phyloP scores from a whole-genome alignment of 2,329 filamentous ascomycete genomes.

The Pyrenophora graminea region DNA sequence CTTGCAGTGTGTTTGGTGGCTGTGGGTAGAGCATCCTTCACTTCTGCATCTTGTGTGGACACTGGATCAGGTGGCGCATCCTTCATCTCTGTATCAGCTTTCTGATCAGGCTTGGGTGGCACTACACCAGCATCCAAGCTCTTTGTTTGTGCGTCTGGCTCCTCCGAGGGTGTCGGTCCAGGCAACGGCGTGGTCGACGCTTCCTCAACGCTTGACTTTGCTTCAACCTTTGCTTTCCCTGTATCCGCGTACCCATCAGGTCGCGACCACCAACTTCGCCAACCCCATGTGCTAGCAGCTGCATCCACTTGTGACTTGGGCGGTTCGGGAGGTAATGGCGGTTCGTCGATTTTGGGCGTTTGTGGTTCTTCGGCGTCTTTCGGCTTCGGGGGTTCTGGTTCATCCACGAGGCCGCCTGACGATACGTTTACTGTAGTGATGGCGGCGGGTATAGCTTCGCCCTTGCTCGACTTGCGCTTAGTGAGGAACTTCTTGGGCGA shows the following conservation, averaged over 20 bases:
- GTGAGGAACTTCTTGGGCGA: slow-evolving; percentile 47
- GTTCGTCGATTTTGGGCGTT: slow-evolving; percentile 30
- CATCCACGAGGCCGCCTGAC: slow-evolving; percentile 40
- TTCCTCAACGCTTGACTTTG: slow-evolving; percentile 36
- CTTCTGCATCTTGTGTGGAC: slow-evolving; percentile 13
- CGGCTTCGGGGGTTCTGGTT: slow-evolving; percentile 27
- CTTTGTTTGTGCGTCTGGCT: slow-evolving; percentile 33
- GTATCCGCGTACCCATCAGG: slow-evolving; percentile 53
- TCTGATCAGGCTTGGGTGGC: background rate
- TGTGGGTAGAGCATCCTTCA: slow-evolving; percentile 20
- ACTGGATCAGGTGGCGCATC: slow-evolving; percentile 14
- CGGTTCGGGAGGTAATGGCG: slow-evolving; percentile 52
- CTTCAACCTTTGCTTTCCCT: slow-evolving; percentile 35
- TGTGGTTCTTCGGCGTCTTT: slow-evolving; percentile 18
- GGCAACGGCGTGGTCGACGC: slow-evolving; percentile 51
- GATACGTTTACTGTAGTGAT: slow-evolving; percentile 54
- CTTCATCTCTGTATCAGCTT: slow-evolving; percentile 28
- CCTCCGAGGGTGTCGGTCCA: slow-evolving; percentile 43
- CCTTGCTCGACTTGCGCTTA: slow-evolving; percentile 53
- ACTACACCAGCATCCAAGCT: slow-evolving; percentile 23
- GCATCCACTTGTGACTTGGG: slow-evolving; percentile 15
- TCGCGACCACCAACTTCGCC: slow-evolving; percentile 57
- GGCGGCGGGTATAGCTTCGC: slow-evolving; percentile 50
- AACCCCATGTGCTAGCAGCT: slow-evolving; percentile 38
- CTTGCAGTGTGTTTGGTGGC: slow-evolving; percentile 17